Conservation (phyloP, 768 basidiomycete genomes). For the Lactifluus hygrophoroides region DNA sequence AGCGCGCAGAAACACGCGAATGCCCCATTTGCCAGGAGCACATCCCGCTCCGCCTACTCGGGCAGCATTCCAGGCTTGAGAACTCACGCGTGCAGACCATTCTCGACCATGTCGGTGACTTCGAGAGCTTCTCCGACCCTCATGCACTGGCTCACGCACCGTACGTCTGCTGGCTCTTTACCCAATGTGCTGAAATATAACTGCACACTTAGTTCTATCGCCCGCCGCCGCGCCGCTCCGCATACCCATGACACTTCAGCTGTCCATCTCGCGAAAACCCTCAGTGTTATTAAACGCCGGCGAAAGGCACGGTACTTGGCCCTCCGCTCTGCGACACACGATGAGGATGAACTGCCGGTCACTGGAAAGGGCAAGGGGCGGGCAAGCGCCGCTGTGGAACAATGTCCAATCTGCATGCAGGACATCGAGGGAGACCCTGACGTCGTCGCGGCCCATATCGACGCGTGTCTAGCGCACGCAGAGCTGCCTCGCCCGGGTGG, state of each 20-base stretch:
- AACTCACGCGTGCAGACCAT: constrained; percentile 61
- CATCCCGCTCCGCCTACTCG: constrained; percentile 66
- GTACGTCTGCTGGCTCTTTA: constrained; percentile 30
- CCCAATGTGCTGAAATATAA: constrained; percentile 6
- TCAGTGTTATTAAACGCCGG: constrained; percentile 56
- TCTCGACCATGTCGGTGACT: constrained; percentile 52
- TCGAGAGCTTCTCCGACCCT: constrained; percentile 44
- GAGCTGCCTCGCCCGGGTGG: constrained; percentile 10
- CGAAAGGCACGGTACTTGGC: constrained; percentile 61
- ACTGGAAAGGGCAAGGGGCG: constrained; percentile 21
- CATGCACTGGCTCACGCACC: constrained; percentile 37
- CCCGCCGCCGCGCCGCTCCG: constrained; percentile 37
- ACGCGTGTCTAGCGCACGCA: constrained; percentile 63
- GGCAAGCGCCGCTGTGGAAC: constrained; percentile 21
- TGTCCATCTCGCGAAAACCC: constrained; percentile 38
- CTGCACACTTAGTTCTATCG: constrained; percentile 26
- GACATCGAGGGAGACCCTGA: constrained; percentile 58
- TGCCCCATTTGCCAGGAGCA: constrained; percentile 70
- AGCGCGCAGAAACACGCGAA: constrained; percentile 62
- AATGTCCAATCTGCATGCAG: constrained; percentile 65
- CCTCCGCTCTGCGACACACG: constrained; percentile 57
- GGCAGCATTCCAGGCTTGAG: constrained; percentile 56
- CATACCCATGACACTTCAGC: constrained; percentile 25
- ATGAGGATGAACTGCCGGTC: constrained; percentile 35
- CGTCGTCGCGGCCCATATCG: constrained; percentile 73